A percentile compares a stretch with the other conserved stretches of the same genome.
Evolutionary conservation across 2,329 filamentous ascomycete species (phyloP).

Genomic region (Cladosporium sp.): DNA sequence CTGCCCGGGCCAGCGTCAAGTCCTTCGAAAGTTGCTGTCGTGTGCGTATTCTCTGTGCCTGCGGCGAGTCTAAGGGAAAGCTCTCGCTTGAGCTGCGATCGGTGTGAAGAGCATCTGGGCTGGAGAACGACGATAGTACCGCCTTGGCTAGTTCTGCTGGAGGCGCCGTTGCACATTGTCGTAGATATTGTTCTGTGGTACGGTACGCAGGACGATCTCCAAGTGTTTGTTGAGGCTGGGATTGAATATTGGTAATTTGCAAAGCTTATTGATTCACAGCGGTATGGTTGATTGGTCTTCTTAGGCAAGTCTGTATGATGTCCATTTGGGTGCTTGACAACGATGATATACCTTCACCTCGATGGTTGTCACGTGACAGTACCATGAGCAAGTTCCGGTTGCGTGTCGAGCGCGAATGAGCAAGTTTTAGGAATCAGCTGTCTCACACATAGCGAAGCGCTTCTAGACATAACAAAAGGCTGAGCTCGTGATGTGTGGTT

Average conservation of each 20-base stretch:
- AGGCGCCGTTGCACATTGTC: constrained; percentile 30
- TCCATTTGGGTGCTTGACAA: background rate
- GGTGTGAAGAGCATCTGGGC: constrained; percentile 18
- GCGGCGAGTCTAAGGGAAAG: constrained; percentile 26
- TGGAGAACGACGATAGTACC: constrained; percentile 31
- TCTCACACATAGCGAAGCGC: background rate
- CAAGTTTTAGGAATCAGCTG: constrained; percentile 6
- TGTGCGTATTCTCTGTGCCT: constrained; percentile 14
- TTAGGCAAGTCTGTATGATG: background rate
- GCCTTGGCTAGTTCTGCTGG: constrained; percentile 24
- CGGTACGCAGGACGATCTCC: too few species aligned
- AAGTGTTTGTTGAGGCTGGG: too few species aligned
- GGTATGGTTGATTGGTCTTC: too few species aligned
- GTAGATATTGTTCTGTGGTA: background rate
- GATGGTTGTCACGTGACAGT: constrained; percentile 5
- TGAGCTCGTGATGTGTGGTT: background rate
- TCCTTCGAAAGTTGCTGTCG: constrained; percentile 28
- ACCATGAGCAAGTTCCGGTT: constrained; percentile 5
- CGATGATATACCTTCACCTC: background rate
- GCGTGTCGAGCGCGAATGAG: constrained; percentile 11
- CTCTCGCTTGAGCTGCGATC: constrained; percentile 22
- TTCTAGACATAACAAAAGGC: background rate
- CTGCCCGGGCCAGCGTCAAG: constrained; percentile 15
- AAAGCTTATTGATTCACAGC: background rate
- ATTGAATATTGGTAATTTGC: background rate